Evolutionary conservation across 768 basidiomycete genomes (phyloP), one percentile per base, ranked within the genome.

Genomic region (Suillus subluteus): DNA sequence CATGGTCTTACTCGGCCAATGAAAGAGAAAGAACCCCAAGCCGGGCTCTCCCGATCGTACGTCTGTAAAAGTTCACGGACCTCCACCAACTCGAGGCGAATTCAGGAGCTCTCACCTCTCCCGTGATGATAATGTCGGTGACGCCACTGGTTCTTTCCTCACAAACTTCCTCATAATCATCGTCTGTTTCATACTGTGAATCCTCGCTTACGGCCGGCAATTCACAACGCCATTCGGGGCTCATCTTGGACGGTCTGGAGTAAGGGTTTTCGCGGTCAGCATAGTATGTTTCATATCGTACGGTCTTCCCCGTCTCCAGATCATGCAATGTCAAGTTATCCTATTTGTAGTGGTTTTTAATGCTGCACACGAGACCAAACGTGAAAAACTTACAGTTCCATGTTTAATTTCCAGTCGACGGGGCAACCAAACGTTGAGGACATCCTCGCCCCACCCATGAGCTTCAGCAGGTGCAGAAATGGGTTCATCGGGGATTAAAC

Each of bases 61-160:
- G 82, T 84, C 85, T 85, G 62, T 61, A 62, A 61, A 58, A 43
- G 6, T 26, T 43, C 18, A 21, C 23, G 4, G 4, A 41, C 18
- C 18, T 61, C 18, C 38, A 59, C 21, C 4, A 21, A 26, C 38
- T 40, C 11, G 35, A 63, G 41, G 15, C 23, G 21, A 43, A 41
- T 35, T 7, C 15, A n/a, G 26, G 43, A 35, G 63, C 56, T 71
- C 80, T 30, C 66, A 84, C 84, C 73, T 84, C 78, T 43, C 86
- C 86, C 16, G 84, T 84, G 63, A 87, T 76, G 66, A 88, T 73
- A 40, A 87, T 84, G 69, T 87, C 86, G 63, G 76, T 74, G n/a
- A 86, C 75, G 41, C 83, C 82, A 65, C 82, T 83, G 5, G 70
- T 70, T 8, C 70, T 65, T 61, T 83, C 76, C 72, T 76, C 75